A percentile compares a stretch with the other conserved stretches of the same genome.
phyloP scores from a whole-genome alignment of 805 yeast genomes.

The Candida maris region DNA sequence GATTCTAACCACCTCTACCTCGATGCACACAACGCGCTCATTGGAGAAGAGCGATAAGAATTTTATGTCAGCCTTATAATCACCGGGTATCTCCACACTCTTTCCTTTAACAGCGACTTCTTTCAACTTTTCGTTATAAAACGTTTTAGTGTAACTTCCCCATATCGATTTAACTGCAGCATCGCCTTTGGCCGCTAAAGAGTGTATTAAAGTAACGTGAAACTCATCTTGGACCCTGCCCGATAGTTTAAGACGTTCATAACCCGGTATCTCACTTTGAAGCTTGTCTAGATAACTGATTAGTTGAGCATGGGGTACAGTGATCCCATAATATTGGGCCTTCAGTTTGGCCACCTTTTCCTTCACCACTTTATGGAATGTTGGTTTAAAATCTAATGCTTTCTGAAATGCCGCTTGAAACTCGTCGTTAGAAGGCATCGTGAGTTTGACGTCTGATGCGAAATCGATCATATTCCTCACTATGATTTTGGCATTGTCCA shows the following conservation, averaged over 20 bases:
- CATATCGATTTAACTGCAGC: constrained; percentile 14
- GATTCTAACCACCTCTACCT: constrained; percentile 36
- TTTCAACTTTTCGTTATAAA: constrained; percentile 11
- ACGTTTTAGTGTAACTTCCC: constrained; percentile 14
- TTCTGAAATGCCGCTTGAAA: constrained; percentile 44
- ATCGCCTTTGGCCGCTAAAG: constrained; percentile 15
- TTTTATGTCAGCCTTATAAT: constrained; percentile 35
- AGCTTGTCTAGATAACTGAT: constrained; percentile 17
- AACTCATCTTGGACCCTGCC: constrained; percentile 49
- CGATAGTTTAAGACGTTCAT: constrained; percentile 22
- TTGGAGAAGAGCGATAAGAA: constrained; percentile 49
- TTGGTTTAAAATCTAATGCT: constrained; percentile 57
- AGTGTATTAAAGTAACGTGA: constrained; percentile 68
- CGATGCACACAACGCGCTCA: constrained; percentile 49
- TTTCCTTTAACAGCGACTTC: constrained; percentile 4
- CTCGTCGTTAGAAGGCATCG: constrained; percentile 39
- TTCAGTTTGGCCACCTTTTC: constrained; percentile 8
- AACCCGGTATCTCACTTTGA: not conserved
- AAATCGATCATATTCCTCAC: constrained; percentile 34
- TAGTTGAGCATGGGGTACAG: constrained; percentile 23
- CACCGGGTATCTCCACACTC: constrained; percentile 13
- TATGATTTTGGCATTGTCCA: constrained; percentile 45
- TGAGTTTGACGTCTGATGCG: constrained; percentile 41
- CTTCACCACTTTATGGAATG: constrained; percentile 36
- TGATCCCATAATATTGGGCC: constrained; percentile 47